Evolutionary conservation across 257 asterid species (phyloP).

Genomic region (Solanum infundibuliforme): DNA sequence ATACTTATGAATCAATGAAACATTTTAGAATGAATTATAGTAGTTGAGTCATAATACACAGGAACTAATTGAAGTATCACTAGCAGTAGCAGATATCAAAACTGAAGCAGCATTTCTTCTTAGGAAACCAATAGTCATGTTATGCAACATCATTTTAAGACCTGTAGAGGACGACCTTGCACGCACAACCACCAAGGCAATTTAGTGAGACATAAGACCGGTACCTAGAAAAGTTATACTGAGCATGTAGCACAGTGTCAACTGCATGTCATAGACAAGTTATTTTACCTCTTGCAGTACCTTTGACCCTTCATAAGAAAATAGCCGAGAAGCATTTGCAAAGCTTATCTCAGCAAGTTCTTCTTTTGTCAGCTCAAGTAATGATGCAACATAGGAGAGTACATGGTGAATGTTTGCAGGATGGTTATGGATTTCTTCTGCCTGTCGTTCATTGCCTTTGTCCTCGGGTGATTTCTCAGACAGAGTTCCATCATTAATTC

Average conservation of each 20-base stretch:
- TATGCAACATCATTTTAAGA: not conserved
- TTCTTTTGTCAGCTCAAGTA: slow-evolving; percentile 48
- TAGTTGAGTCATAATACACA: not conserved
- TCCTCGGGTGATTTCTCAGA: not conserved
- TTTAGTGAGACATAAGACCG: not conserved
- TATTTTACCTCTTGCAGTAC: slow-evolving; percentile 12
- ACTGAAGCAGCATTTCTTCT: not conserved
- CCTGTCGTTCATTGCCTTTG: not conserved
- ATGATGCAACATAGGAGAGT: slow-evolving; percentile 55
- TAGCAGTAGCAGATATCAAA: not conserved
- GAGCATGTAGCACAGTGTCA: not conserved
- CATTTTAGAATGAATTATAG: not conserved
- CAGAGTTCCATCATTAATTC: not conserved
- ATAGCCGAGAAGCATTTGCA: slow-evolving; percentile 50
- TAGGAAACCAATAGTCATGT: not conserved
- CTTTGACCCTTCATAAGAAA: slow-evolving; percentile 80
- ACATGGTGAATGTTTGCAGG: slow-evolving; percentile 81
- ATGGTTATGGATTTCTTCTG: slow-evolving; percentile 46
- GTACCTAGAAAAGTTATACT: not conserved
- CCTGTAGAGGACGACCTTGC: not conserved
- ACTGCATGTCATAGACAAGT: not conserved
- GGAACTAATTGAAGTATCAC: not conserved
- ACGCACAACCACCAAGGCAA: not conserved
- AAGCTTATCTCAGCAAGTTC: slow-evolving; percentile 68
- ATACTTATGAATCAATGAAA: not conserved